These are phyloP conservation scores for Trematosphaeria pertusa DNA, from an alignment of 2,329 filamentous ascomycete species.

Conservation along the genomic window DNA sequence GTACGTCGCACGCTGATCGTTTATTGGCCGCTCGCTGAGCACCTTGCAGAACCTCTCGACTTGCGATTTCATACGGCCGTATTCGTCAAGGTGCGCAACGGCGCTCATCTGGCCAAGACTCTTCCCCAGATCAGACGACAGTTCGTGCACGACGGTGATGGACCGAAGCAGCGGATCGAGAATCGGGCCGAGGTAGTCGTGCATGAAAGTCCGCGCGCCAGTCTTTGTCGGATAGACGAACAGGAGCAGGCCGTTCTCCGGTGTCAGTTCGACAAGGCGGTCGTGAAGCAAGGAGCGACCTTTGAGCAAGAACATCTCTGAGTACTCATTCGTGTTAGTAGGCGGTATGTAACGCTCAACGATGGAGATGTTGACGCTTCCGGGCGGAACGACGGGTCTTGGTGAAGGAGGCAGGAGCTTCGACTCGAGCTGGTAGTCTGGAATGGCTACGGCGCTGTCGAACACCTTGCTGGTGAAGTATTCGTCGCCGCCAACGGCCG, in stretches of 20 bases:
- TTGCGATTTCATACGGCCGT: constrained; percentile 55
- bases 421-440: constrained; percentile 63
- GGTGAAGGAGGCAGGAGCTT: constrained; percentile 59
- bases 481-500: constrained; percentile 59
- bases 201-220: constrained; percentile 65
- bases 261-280: constrained; percentile 65
- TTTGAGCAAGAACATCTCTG: constrained; percentile 62
- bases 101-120: constrained; percentile 62
- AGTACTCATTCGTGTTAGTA: constrained; percentile 63
- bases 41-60: constrained; percentile 38
- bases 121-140: constrained; percentile 63
- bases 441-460: constrained; percentile 66
- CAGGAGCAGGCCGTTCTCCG: constrained; percentile 62
- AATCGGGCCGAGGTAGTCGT: constrained; percentile 65
- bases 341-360: constrained; percentile 72
- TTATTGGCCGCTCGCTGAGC: constrained; percentile 39
- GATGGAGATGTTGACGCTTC: constrained; percentile 66
- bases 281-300: constrained; percentile 65
- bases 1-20: constrained; percentile 41
- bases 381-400: constrained; percentile 65
- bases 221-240: constrained; percentile 68
- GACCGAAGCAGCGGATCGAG: constrained; percentile 67
- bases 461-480: constrained; percentile 70
- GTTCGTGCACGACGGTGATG: constrained; percentile 64
- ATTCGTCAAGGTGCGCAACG: constrained; percentile 62